Conservation (phyloP, 345 rosid species). For the Gossypium australe region DNA sequence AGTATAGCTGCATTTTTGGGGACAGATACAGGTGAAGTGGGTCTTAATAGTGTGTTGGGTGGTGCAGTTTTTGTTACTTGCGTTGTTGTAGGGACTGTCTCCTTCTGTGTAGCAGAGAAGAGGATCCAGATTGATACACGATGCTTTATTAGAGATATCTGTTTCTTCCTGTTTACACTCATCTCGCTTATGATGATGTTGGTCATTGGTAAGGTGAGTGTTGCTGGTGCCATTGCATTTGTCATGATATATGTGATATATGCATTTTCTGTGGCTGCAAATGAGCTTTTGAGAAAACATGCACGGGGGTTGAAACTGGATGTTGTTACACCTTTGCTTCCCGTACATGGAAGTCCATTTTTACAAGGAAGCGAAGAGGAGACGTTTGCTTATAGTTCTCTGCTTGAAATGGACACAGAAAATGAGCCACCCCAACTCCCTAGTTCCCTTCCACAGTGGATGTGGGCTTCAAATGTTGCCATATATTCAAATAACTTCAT, state of each 20-base stretch:
- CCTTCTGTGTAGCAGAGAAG: conserved; percentile 61
- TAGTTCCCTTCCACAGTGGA: conserved; percentile 32
- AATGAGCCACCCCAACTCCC: conserved; percentile 36
- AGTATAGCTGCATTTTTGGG: conserved; percentile 91
- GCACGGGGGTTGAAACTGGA: conserved; percentile 40
- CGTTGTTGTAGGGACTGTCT: conserved; percentile 76
- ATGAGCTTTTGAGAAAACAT: conserved; percentile 73
- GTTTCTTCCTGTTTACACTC: conserved; percentile 69
- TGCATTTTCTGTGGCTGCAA: conserved; percentile 66
- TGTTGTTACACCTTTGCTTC: conserved; percentile 43
- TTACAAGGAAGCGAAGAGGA: conserved; percentile 41
- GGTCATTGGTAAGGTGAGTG: conserved; percentile 58
- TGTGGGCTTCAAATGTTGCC: conserved; percentile 76
- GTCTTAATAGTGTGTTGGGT: conserved; percentile 85
- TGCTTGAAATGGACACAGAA: conserved; percentile 47
- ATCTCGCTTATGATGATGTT: conserved; percentile 45
- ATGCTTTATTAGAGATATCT: conserved; percentile 74
- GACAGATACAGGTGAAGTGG: conserved; percentile 65
- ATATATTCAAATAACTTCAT: conserved; percentile 54
- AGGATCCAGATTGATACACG: conserved; percentile 62
- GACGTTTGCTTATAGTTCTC: conserved; percentile 32
- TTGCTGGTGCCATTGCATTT: conserved; percentile 58
- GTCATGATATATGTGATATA: conserved; percentile 61
- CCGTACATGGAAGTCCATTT: conserved; percentile 41
- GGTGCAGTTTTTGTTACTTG: conserved; percentile 89